phyloP scores from a whole-genome alignment of 2,329 filamentous ascomycete genomes.

The Chaetomiaceae sp. region DNA sequence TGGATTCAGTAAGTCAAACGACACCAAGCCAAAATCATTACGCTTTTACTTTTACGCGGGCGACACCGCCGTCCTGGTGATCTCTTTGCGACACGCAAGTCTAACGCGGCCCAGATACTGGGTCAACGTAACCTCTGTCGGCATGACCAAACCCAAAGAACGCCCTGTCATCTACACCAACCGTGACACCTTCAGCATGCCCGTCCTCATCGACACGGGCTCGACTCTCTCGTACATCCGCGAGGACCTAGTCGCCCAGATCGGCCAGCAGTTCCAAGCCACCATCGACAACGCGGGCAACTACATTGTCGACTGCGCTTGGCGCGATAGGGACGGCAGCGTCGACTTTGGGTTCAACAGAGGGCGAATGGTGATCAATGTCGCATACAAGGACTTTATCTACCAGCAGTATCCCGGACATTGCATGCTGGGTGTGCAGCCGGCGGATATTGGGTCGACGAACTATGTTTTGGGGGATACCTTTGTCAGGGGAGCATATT shows the following conservation, averaged over 20 bases:
- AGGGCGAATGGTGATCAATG: slow-evolving; percentile 39
- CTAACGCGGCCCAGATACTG: slow-evolving; percentile 30
- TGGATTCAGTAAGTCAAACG: slow-evolving; percentile 33
- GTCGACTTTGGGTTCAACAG: slow-evolving; percentile 44
- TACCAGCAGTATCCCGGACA: slow-evolving; percentile 31
- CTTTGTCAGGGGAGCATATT: slow-evolving; percentile 37
- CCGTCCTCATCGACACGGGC: slow-evolving; percentile 57
- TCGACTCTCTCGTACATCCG: slow-evolving; percentile 62
- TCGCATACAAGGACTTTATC: slow-evolving; percentile 44
- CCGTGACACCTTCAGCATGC: slow-evolving; percentile 34
- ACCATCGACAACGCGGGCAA: slow-evolving; percentile 28
- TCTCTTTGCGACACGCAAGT: too few species aligned
- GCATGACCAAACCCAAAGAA: slow-evolving; percentile 30
- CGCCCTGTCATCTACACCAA: slow-evolving; percentile 28
- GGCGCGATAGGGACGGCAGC: slow-evolving; percentile 37
- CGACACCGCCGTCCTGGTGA: too few species aligned
- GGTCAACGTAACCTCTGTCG: slow-evolving; percentile 37
- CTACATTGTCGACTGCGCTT: slow-evolving; percentile 36
- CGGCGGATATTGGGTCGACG: slow-evolving; percentile 30
- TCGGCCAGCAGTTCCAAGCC: slow-evolving; percentile 35
- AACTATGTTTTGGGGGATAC: slow-evolving; percentile 37
- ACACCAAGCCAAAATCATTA: too few species aligned
- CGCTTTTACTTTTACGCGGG: too few species aligned
- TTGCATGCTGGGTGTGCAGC: slow-evolving; percentile 36
- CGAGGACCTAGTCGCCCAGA: slow-evolving; percentile 43